Percentiles rank a stretch among this genome's conserved stretches.
Conservation (phyloP, 116 monocot genomes). For the Posidonia oceanica region DNA sequence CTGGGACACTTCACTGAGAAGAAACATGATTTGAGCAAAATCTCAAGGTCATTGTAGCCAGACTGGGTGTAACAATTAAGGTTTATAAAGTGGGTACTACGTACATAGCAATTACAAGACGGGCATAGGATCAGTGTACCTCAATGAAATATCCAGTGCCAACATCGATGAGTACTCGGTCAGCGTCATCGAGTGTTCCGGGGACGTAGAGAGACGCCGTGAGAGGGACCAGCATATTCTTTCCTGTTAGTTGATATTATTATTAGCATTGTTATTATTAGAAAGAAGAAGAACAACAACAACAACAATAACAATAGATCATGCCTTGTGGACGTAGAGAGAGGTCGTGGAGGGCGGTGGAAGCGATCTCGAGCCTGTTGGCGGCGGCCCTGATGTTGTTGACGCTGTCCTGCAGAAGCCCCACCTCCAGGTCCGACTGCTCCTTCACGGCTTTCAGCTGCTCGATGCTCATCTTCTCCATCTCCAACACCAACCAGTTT, state of each 20-base stretch:
- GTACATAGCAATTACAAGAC: too few species aligned
- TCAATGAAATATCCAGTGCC: constrained; percentile 98
- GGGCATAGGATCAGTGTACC: constrained; percentile 21
- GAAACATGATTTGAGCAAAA: too few species aligned
- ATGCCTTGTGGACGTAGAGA: constrained; percentile 65
- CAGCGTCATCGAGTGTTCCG: constrained; percentile 73
- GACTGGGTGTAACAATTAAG: too few species aligned
- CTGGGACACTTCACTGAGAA: too few species aligned
- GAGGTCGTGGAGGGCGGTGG: constrained; percentile 74
- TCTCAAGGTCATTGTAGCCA: too few species aligned
- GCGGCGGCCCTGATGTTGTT: constrained; percentile 91
- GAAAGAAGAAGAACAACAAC: not conserved
- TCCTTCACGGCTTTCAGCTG: constrained; percentile 84
- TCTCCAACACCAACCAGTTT: not conserved
- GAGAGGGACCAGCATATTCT: constrained; percentile 92
- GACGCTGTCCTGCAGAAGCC: constrained; percentile 93
- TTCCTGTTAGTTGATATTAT: constrained; percentile 32
- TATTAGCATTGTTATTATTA: not conserved
- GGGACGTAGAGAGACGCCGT: constrained; percentile 94
- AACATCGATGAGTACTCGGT: constrained; percentile 85
- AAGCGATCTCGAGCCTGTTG: constrained; percentile 75
- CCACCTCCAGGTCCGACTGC: constrained; percentile 85
- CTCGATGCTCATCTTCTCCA: constrained; percentile 87
- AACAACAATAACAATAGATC: not conserved
- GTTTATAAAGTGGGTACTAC: too few species aligned